Conservation (phyloP, 2,329 filamentous ascomycete species). For the Monosporascus sp. region DNA sequence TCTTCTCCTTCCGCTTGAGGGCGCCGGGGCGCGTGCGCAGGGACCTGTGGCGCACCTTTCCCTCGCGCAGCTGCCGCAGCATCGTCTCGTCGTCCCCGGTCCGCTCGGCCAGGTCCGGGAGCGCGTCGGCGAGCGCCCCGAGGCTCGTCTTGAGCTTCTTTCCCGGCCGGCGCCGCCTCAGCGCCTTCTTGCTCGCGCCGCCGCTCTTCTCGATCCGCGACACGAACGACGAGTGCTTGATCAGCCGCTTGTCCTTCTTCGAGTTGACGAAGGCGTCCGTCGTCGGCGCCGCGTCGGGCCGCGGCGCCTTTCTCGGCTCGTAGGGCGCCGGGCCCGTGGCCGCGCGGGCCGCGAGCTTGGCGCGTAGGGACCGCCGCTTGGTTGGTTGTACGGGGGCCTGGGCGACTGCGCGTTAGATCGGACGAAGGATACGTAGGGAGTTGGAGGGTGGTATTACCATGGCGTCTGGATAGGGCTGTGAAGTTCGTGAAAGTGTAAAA, state of each 20-base stretch:
- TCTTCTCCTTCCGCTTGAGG: constrained; percentile 73
- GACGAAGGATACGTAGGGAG: not conserved
- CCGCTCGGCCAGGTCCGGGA: constrained; percentile 56
- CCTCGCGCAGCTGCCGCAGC: constrained; percentile 38
- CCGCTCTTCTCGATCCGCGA: constrained; percentile 63
- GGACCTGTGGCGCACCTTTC: constrained; percentile 68
- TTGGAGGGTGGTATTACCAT: not conserved
- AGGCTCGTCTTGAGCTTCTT: constrained; percentile 77
- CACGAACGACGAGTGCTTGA: constrained; percentile 77
- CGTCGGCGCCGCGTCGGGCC: constrained; percentile 41
- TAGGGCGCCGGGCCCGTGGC: constrained; percentile 44
- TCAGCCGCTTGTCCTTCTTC: constrained; percentile 78
- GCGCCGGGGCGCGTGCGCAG: constrained; percentile 72
- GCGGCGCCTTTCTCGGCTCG: constrained; percentile 47
- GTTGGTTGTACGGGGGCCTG: constrained; percentile 40
- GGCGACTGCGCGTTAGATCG: constrained; percentile 1
- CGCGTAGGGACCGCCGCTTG: constrained; percentile 52
- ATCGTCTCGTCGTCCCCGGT: constrained; percentile 40
- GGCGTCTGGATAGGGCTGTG: not conserved
- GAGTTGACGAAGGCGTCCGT: constrained; percentile 57
- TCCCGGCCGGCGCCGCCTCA: constrained; percentile 61
- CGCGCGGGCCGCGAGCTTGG: constrained; percentile 48
- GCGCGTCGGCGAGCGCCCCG: constrained; percentile 70
- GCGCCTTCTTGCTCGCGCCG: constrained; percentile 37
- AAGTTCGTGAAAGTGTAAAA: not conserved